These are phyloP conservation scores for Sclerotinia nivalis DNA, from an alignment of 2,329 filamentous ascomycete species.

Conservation along the genomic window DNA sequence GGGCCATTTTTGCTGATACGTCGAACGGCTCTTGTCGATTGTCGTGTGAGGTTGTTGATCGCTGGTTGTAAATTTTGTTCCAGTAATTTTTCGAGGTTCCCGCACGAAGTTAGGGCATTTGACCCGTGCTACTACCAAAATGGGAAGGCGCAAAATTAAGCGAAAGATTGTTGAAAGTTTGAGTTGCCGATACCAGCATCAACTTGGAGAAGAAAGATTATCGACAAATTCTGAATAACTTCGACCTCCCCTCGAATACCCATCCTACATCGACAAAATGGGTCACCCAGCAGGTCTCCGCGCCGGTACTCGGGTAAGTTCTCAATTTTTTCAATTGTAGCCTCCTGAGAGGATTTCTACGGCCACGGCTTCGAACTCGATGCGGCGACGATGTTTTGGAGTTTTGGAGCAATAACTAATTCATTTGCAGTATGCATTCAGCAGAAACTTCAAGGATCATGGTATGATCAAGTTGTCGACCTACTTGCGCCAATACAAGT, in stretches of 20 bases:
- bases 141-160: constrained; percentile 14
- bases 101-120: constrained; percentile 21
- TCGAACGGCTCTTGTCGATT: constrained; percentile 26
- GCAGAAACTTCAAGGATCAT: constrained; percentile 78
- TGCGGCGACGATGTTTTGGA: not conserved
- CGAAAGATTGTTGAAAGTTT: constrained; percentile 21
- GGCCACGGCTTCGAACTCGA: constrained; percentile 21
- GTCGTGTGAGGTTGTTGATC: constrained; percentile 24
- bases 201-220: constrained; percentile 21
- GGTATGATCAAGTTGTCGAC: constrained; percentile 91
- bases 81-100: constrained; percentile 12
- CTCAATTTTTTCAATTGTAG: not conserved
- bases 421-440: constrained; percentile 76
- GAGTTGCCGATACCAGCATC: constrained; percentile 13
- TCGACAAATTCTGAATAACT: constrained; percentile 27
- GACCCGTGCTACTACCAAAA: constrained; percentile 16
- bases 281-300: constrained; percentile 80
- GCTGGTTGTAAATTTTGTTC: constrained; percentile 16
- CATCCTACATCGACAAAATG: constrained; percentile 43
- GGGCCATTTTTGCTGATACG: constrained; percentile 45
- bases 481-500: constrained; percentile 94
- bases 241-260: constrained; percentile 28
- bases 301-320: constrained; percentile 78
- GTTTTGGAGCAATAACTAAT: constrained; percentile 23
- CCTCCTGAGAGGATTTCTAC: constrained; percentile 4